Evolutionary conservation across 306 rosid species (phyloP), one percentile per base, ranked within the genome.

Genomic region (Acacia confusa): DNA sequence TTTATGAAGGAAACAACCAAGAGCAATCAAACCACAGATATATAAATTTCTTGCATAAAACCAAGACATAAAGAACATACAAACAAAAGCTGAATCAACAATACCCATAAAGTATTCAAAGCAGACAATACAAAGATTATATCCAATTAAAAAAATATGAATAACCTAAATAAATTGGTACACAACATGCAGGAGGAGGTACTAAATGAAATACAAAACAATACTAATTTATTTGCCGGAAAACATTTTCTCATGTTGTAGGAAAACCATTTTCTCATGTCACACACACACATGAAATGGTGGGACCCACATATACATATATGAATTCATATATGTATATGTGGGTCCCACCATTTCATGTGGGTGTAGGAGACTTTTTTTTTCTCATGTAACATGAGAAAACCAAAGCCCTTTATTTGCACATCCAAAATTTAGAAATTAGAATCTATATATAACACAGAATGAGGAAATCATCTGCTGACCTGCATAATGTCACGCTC

Each of bases 401-500:
- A n/a, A n/a, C n/a, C n/a, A n/a, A n/a, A n/a, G n/a, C n/a, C n/a
- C n/a, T n/a, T n/a, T n/a, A n/a, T n/a, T 36, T 19, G 11, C 19
- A 24, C 12, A 41, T 40, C 0, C 40, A 28, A 63, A 63, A n/a
- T 41, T 6, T 5, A 70, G 12, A 7, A 47, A 47, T 14, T 45
- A 45, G 12, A 19, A 67, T 20, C 43, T 9, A 20, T 22, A 16
- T 9, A 20, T 22, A 16, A 70, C 32, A 68, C 13, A 1, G 15
- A 20, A 24, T 2, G 27, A 52, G 64, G 41, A 70, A 9, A 69
- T 43, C 11, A 77, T 45, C 27, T 53, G 4, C 77, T 13, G 2
- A 95, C 99, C 99, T 88, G 96, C 86, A 91, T 77, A 30, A 96
- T 96, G 63, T 96, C 98, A 0, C 80, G 82, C 74, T 96, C 97